These are phyloP conservation scores for Thelonectria discophora DNA, from an alignment of 2,329 filamentous ascomycete genomes.

Conservation along the genomic window DNA sequence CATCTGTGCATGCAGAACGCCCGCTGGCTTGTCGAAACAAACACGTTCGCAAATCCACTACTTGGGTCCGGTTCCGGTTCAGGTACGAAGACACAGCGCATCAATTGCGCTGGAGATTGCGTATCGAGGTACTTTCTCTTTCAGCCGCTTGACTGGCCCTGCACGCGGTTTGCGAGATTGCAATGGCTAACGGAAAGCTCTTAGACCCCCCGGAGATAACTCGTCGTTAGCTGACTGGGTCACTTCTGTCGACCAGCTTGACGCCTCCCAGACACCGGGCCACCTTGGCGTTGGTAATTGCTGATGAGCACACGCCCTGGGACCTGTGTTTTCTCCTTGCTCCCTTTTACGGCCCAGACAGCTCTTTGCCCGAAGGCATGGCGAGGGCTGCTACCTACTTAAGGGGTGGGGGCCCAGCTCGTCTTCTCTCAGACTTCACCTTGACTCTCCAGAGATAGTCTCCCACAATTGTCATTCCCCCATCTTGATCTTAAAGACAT, in stretches of 20 bases:
- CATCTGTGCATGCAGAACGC: slow-evolving; percentile 42
- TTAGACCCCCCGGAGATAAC: slow-evolving; percentile 39
- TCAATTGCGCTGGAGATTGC: slow-evolving; percentile 24
- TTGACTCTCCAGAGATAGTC: slow-evolving; percentile 30
- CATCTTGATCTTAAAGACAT: slow-evolving; percentile 25
- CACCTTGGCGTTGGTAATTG: slow-evolving; percentile 40
- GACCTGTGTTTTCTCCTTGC: slow-evolving; percentile 12
- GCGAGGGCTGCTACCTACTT: slow-evolving; percentile 39
- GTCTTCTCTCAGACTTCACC: slow-evolving; percentile 21
- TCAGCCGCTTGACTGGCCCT: slow-evolving; percentile 32
- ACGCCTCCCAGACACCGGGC: slow-evolving; percentile 29
- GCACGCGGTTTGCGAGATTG: slow-evolving; percentile 38
- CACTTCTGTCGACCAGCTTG: slow-evolving; percentile 26
- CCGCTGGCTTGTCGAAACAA: slow-evolving; percentile 33
- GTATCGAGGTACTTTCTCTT: slow-evolving; percentile 23
- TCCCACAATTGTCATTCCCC: slow-evolving; percentile 17
- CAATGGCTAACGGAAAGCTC: slow-evolving; percentile 36
- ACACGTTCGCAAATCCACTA: slow-evolving; percentile 33
- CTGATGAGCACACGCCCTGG: slow-evolving; percentile 41
- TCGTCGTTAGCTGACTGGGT: slow-evolving; percentile 42
- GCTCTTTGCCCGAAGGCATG: slow-evolving; percentile 26
- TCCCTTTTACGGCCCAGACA: slow-evolving; percentile 28
- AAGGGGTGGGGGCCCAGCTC: slow-evolving; percentile 41
- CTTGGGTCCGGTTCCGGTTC: slow-evolving; percentile 38
- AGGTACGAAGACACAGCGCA: slow-evolving; percentile 32